Evolutionary conservation across 352 stramenopile species (phyloP), one percentile per base, ranked within the genome.

Genomic region (Chrysophaeum taylorii): DNA sequence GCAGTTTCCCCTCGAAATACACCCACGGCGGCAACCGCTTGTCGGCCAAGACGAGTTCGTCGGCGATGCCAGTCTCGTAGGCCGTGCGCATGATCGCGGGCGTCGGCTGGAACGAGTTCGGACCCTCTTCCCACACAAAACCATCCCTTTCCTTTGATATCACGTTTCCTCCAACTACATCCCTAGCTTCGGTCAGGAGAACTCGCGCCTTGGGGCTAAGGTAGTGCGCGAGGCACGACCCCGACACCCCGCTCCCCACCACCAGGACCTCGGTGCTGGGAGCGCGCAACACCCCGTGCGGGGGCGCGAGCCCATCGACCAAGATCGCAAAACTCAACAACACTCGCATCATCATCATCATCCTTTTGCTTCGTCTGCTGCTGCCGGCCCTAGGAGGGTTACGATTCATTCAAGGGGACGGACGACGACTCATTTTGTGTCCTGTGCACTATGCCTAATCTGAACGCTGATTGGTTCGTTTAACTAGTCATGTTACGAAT

Each of bases 51-150:
- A 89, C 83, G 1, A 89, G 53, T 68, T 89, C 66, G 63, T 82
- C 67, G 18, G 75, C 64, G 38, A 91, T 81, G 29, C 81, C 82
- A 12, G 92, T 70, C 69, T 93, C 87, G 62, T 89, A 76, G 2
- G 82, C 78, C 39, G 87, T 87, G n/a, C 82, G 76, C 43, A 90
- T 77, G 63, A 92, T 89, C 62, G 78, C 82, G 2, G 84, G 81
- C 37, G 83, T 83, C 36, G 85, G 82, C 43, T 84, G 80, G 77
- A 90, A 93, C 9, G 78, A 85, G 72, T 92, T 91, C 12, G 87
- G 85, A 14, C 87, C 87, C 73, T 90, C 81, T 77, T 93, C 82
- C 75, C 78, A 89, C 7, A 87, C 61, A 64, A 87, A 89, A 41
- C 53, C 53, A 35, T 85, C 77, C 0, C 81, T 77, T 9, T 71